Evolutionary conservation across 495 filamentous ascomycete genomes (phyloP).

Genomic region (Hyaloscypha hepaticicola): DNA sequence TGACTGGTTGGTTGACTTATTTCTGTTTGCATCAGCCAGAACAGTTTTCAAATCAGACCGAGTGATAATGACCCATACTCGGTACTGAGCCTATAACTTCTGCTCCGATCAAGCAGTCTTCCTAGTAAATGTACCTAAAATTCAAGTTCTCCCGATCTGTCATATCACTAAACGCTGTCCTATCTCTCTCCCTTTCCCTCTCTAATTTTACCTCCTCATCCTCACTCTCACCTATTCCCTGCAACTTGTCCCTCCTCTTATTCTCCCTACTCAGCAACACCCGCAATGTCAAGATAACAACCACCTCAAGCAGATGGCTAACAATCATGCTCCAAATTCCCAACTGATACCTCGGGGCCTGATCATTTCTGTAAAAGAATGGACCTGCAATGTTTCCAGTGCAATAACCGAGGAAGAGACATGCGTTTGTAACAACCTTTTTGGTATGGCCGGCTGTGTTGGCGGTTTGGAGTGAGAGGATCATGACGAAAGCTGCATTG

Average conservation of each 20-base stretch:
- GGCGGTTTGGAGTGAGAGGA: conserved; percentile 55
- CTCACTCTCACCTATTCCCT: conserved; percentile 49
- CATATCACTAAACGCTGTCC: conserved; percentile 49
- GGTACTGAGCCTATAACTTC: too few relatives aligned
- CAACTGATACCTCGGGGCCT: conserved; percentile 57
- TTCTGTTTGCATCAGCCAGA: too few relatives aligned
- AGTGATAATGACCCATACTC: too few relatives aligned
- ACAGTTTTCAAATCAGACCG: too few relatives aligned
- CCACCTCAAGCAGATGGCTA: conserved; percentile 49
- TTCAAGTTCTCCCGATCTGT: conserved; percentile 30
- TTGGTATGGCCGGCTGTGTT: conserved; percentile 29
- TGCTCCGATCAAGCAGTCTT: too few relatives aligned
- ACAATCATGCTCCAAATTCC: conserved; percentile 64
- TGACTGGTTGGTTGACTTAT: too few relatives aligned
- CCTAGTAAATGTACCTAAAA: conserved; percentile 17
- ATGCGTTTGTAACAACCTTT: conserved; percentile 22
- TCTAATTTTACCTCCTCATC: neutral
- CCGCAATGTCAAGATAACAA: conserved; percentile 57
- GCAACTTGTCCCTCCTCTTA: conserved; percentile 44
- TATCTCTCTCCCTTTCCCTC: conserved; percentile 7
- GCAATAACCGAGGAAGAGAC: conserved; percentile 20
- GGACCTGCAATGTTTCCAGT: conserved; percentile 25
- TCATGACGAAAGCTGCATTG: conserved; percentile 58
- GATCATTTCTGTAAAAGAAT: conserved; percentile 17
- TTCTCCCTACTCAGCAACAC: conserved; percentile 60